phyloP scores from a whole-genome alignment of 345 rosid species.

The Melaleuca alternifolia region DNA sequence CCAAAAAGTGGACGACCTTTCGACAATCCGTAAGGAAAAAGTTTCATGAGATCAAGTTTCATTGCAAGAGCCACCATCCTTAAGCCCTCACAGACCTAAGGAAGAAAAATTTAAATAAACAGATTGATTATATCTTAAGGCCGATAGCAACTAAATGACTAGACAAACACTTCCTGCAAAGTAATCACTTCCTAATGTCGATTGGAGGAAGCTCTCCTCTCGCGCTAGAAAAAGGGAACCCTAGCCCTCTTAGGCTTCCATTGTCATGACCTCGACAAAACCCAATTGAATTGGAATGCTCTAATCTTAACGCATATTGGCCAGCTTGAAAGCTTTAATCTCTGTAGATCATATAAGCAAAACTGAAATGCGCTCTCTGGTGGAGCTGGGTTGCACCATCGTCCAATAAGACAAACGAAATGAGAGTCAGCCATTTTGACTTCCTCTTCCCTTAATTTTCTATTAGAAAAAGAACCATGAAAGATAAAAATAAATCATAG shows the following conservation, averaged over 20 bases:
- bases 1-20: neutral
- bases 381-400: neutral
- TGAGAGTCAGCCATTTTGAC: neutral
- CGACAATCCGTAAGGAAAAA: neutral
- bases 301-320: constrained; percentile 7
- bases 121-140: neutral
- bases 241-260: neutral
- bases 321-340: neutral
- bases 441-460: neutral
- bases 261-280: neutral
- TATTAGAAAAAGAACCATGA: neutral
- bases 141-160: neutral
- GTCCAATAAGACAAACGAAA: neutral
- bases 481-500: neutral
- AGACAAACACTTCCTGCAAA: neutral
- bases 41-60: neutral
- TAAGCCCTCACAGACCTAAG: neutral
- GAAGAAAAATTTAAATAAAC: neutral
- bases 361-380: too few relatives aligned
- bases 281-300: constrained; percentile 1
- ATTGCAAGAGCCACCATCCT: neutral
- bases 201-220: neutral
- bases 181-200: neutral
- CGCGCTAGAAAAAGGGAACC: neutral
- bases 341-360: neutral